phyloP scores from a whole-genome alignment of 768 basidiomycete genomes.

The Suillus fuscotomentosus region DNA sequence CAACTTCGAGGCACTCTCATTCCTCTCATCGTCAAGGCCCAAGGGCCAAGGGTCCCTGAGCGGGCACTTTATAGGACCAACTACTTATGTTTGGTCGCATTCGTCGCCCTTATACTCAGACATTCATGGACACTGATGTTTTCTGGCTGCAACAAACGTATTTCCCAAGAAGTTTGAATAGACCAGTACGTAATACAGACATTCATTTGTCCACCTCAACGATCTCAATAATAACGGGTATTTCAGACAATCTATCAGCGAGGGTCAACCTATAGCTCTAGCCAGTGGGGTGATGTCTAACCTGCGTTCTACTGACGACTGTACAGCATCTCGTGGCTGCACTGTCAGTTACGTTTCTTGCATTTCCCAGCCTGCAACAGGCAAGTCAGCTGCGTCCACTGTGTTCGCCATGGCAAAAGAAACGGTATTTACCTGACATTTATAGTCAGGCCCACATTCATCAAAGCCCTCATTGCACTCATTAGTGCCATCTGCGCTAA shows the following conservation, averaged over 20 bases:
- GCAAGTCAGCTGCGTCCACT: neutral
- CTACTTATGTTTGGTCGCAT: slow-evolving; percentile 13
- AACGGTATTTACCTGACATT: neutral
- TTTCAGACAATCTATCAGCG: neutral
- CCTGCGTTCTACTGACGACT: neutral
- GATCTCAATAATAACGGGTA: neutral
- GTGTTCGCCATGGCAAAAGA: neutral
- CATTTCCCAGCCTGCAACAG: neutral
- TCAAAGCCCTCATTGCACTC: neutral
- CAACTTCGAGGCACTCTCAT: slow-evolving; percentile 84
- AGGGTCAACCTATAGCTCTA: neutral
- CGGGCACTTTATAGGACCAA: slow-evolving; percentile 88
- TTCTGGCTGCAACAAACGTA: slow-evolving; percentile 15
- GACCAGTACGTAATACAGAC: neutral
- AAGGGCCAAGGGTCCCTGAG: slow-evolving; percentile 91
- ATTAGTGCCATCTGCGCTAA: neutral
- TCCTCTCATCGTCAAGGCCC: slow-evolving; percentile 88
- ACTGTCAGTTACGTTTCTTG: too few species aligned
- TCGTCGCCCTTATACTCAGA: slow-evolving; percentile 10
- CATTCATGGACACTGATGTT: slow-evolving; percentile 14
- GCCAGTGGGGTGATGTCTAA: neutral
- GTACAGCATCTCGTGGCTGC: neutral
- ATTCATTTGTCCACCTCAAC: neutral
- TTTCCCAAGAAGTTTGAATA: neutral
- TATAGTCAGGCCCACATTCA: neutral